phyloP scores from a whole-genome alignment of 78 protist species.

The Pigoraptor vietnamica region DNA sequence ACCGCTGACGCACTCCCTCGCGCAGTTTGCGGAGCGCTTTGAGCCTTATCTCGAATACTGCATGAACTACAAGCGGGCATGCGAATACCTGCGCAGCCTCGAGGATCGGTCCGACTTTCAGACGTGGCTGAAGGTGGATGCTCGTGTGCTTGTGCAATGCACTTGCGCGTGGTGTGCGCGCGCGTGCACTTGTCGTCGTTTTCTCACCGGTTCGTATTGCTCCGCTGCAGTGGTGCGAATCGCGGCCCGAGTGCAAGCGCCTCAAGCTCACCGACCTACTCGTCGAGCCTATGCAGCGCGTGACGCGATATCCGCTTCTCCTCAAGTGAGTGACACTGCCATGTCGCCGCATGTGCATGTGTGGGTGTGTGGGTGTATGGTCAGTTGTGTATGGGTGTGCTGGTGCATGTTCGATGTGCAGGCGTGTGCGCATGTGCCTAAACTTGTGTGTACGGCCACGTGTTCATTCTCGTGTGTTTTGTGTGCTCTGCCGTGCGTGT shows the following conservation, averaged over 20 bases:
- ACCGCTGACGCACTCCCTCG: too few species aligned
- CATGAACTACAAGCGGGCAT: neutral
- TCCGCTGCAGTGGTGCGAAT: neutral
- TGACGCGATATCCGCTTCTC: neutral
- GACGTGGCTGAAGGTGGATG: neutral
- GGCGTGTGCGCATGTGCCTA: too few species aligned
- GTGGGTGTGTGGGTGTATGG: too few species aligned
- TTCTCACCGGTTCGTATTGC: neutral
- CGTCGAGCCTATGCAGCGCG: constrained; percentile 1
- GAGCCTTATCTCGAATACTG: neutral
- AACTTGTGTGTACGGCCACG: too few species aligned
- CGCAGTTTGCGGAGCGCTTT: neutral
- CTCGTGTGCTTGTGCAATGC: neutral
- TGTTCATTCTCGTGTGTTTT: neutral
- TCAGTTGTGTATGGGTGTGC: too few species aligned
- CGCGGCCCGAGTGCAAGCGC: neutral
- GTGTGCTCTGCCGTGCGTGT: too few species aligned
- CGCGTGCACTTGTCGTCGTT: neutral
- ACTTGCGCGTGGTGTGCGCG: neutral
- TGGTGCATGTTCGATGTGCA: too few species aligned
- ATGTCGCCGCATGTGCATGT: too few species aligned
- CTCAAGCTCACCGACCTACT: neutral
- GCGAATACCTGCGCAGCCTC: neutral
- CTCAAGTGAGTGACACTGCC: neutral
- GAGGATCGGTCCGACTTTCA: neutral